These are phyloP conservation scores for Suhomyces faveliae DNA, from an alignment of 805 yeast genomes.

Conservation along the genomic window DNA sequence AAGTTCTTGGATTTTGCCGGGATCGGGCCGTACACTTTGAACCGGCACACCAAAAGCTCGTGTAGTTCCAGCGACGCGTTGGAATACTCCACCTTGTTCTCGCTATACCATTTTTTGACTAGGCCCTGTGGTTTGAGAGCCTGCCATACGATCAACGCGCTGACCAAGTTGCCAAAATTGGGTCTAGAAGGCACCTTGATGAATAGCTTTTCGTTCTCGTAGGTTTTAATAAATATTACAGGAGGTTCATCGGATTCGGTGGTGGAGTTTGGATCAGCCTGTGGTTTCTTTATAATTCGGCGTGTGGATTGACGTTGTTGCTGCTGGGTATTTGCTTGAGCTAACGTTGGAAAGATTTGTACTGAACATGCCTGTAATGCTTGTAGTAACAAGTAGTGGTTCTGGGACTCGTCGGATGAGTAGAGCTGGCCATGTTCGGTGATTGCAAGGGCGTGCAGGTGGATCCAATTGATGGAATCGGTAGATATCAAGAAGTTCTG, in stretches of 20 bases:
- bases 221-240: constrained; percentile 41
- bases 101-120: constrained; percentile 52
- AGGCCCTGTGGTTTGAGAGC: constrained; percentile 51
- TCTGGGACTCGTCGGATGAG: constrained; percentile 30
- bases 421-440: constrained; percentile 34
- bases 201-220: constrained; percentile 38
- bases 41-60: constrained; percentile 58
- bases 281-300: constrained; percentile 6
- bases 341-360: constrained; percentile 31
- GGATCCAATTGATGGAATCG: constrained; percentile 38
- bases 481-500: constrained; percentile 34
- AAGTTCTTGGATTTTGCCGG: constrained; percentile 41
- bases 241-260: constrained; percentile 29
- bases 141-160: constrained; percentile 57
- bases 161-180: constrained; percentile 44
- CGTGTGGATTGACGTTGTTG: constrained; percentile 9
- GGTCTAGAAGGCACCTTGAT: constrained; percentile 34
- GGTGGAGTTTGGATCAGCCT: not conserved
- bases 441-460: constrained; percentile 26
- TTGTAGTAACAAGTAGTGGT: constrained; percentile 29
- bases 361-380: constrained; percentile 41
- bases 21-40: constrained; percentile 64
- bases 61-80: constrained; percentile 23
- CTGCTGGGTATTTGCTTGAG: constrained; percentile 6
- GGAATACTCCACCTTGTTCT: constrained; percentile 30